phyloP scores from a whole-genome alignment of 345 rosid species.

The Citrus trifoliata region DNA sequence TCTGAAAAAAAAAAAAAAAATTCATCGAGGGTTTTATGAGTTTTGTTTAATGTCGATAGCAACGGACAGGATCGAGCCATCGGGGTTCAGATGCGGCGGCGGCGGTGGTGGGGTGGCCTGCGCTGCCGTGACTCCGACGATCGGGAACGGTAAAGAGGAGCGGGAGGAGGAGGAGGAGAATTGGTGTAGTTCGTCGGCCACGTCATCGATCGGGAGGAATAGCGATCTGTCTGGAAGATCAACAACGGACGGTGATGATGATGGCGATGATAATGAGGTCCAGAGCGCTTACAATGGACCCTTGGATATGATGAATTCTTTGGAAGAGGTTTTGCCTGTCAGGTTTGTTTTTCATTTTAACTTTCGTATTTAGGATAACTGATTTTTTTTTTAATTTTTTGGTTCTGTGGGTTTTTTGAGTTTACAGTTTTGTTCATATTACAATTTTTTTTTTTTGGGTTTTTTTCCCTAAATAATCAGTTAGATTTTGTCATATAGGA shows the following conservation, averaged over 20 bases:
- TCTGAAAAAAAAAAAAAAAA: neutral
- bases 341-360: constrained; percentile 31
- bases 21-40: neutral
- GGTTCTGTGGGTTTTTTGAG: neutral
- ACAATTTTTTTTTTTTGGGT: neutral
- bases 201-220: constrained; percentile 60
- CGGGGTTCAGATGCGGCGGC: constrained; percentile 11
- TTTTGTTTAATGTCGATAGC: constrained; percentile 24
- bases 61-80: constrained; percentile 29
- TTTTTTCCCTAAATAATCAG: neutral
- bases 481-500: no score
- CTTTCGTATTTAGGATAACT: neutral
- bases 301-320: constrained; percentile 50
- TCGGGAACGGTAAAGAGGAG: neutral
- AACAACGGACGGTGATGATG: constrained; percentile 35
- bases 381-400: neutral
- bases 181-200: constrained; percentile 32
- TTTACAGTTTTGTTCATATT: neutral
- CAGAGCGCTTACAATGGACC: constrained; percentile 56
- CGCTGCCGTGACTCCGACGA: neutral
- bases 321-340: constrained; percentile 60
- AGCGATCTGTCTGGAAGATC: constrained; percentile 44
- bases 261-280: constrained; percentile 46
- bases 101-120: neutral
- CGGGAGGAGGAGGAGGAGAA: constrained; percentile 17